These are phyloP conservation scores for Boechera stricta DNA, from an alignment of 345 rosid genomes.

Conservation along the genomic window DNA sequence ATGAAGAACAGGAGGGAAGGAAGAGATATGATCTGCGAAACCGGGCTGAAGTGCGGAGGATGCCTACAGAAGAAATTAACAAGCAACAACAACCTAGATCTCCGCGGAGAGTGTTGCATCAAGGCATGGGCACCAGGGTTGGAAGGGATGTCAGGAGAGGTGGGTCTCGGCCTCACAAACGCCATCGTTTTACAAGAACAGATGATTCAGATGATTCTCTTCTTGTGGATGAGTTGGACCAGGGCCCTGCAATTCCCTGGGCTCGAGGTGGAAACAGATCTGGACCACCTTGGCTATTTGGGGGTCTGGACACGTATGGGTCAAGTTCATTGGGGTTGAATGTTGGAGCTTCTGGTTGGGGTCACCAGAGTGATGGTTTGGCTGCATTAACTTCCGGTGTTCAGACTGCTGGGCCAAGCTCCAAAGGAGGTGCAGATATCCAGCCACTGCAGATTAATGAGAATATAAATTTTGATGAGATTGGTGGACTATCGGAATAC, in stretches of 20 bases:
- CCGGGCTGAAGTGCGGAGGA: constrained; percentile 90
- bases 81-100: constrained; percentile 83
- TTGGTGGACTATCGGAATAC: constrained; percentile 95
- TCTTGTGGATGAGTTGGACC: constrained; percentile 99
- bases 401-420: constrained; percentile 99
- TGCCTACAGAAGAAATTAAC: constrained; percentile 69
- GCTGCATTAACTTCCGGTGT: constrained; percentile 77
- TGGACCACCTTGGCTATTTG: constrained; percentile 98
- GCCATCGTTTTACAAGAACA: constrained; percentile 76
- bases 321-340: constrained; percentile 83
- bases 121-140: constrained; percentile 90
- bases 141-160: constrained; percentile 91
- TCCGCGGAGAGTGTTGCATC: constrained; percentile 95
- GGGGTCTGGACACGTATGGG: constrained; percentile 91
- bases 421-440: constrained; percentile 99
- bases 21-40: constrained; percentile 96
- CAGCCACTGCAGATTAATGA: constrained; percentile 99
- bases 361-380: constrained; percentile 90
- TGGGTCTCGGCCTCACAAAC: constrained; percentile 94
- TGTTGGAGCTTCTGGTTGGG: constrained; percentile 99
- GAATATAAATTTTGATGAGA: constrained; percentile 89
- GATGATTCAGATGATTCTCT: constrained; percentile 99
- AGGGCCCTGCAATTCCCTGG: constrained; percentile 97
- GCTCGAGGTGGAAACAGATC: constrained; percentile 91
- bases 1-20: constrained; percentile 80